A percentile compares a stretch with the other conserved stretches of the same genome.
Conservation (phyloP, 768 basidiomycete species). For the Agaricus subrufescens region DNA sequence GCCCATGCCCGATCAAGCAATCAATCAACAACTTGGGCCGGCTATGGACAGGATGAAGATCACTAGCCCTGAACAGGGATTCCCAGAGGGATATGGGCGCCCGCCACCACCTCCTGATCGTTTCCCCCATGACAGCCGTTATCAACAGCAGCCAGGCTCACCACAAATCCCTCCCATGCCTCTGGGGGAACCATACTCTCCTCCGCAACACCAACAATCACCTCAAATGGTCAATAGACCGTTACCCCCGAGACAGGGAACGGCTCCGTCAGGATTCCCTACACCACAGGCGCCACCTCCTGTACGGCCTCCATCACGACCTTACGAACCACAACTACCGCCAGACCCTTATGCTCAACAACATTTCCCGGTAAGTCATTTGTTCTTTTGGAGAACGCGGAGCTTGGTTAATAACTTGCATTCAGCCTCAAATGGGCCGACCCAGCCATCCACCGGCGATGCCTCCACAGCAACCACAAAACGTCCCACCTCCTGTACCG, state of each 20-base stretch:
- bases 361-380: slow-evolving; percentile 15
- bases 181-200: slow-evolving; percentile 22
- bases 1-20: neutral
- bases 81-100: slow-evolving; percentile 33
- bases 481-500: slow-evolving; percentile 9
- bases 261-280: slow-evolving; percentile 38
- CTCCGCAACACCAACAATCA: slow-evolving; percentile 14
- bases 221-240: slow-evolving; percentile 29
- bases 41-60: slow-evolving; percentile 45
- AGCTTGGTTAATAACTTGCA: neutral
- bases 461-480: slow-evolving; percentile 18
- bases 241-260: slow-evolving; percentile 38
- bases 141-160: slow-evolving; percentile 20
- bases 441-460: slow-evolving; percentile 15
- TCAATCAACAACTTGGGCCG: neutral
- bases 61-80: slow-evolving; percentile 30
- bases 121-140: slow-evolving; percentile 38
- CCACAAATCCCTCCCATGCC: slow-evolving; percentile 21
- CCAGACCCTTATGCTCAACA: slow-evolving; percentile 22
- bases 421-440: slow-evolving; percentile 1
- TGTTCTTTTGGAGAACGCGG: neutral
- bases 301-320: slow-evolving; percentile 19
- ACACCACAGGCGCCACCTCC: slow-evolving; percentile 25
- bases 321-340: slow-evolving; percentile 21
- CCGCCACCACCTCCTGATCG: slow-evolving; percentile 32